These are phyloP conservation scores for Pseudogymnoascus sp. DNA, from an alignment of 2,329 filamentous ascomycete species.

Conservation along the genomic window DNA sequence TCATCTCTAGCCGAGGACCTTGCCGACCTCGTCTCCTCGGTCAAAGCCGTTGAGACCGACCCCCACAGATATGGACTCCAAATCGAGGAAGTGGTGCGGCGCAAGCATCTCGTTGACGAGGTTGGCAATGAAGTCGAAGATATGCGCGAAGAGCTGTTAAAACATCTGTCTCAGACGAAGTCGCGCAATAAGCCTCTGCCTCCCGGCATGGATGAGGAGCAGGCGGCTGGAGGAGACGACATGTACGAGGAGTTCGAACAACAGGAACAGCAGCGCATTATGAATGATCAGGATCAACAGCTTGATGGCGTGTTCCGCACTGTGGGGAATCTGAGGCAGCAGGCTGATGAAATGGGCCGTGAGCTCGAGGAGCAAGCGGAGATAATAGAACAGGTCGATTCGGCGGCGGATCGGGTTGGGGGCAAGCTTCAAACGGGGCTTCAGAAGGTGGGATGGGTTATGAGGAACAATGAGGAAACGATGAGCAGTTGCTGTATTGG, in stretches of 20 bases:
- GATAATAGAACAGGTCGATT: conserved; percentile 80
- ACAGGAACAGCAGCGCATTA: conserved; percentile 82
- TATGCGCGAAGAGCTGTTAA: conserved; percentile 76
- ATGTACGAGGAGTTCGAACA: conserved; percentile 78
- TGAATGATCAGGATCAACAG: conserved; percentile 90
- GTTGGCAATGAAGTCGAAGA: conserved; percentile 82
- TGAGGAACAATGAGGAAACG: conserved; percentile 83
- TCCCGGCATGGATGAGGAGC: conserved; percentile 35
- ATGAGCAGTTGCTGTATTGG: conserved; percentile 86
- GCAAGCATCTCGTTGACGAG: conserved; percentile 77
- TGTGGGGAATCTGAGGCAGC: conserved; percentile 80
- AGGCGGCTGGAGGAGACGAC: conserved; percentile 28
- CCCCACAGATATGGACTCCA: conserved; percentile 84
- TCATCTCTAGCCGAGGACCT: conserved; percentile 73
- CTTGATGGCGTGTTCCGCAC: conserved; percentile 89
- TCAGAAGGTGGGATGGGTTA: conserved; percentile 77
- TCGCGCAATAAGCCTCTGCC: conserved; percentile 52
- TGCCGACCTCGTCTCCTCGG: conserved; percentile 77
- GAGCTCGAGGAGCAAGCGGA: conserved; percentile 92
- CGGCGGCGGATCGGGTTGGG: conserved; percentile 77
- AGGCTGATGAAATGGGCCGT: conserved; percentile 92
- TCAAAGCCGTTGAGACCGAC: conserved; percentile 79
- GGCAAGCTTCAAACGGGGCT: conserved; percentile 79
- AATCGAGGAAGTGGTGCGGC: conserved; percentile 70
- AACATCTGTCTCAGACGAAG: conserved; percentile 40